Conservation (phyloP, 1,284 basidiomycete species). For the Cutaneotrichosporon mucoides region DNA sequence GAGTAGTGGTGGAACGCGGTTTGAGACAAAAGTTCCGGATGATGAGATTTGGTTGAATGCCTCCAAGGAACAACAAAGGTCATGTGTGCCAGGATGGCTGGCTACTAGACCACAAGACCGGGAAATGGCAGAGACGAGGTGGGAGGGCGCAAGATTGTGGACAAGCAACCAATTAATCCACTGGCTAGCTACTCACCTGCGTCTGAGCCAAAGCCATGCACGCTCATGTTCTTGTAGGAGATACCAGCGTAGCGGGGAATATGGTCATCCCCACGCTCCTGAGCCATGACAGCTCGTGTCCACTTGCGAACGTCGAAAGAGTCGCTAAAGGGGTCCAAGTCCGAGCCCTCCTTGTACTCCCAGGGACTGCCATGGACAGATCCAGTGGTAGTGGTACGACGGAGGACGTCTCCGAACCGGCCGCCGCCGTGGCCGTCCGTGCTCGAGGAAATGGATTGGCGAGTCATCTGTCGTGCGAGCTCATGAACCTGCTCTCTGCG, state of each 20-base stretch:
- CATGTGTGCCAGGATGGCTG: no score
- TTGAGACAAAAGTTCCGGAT: no score
- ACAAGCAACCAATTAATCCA: no score
- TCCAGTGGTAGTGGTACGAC: background rate
- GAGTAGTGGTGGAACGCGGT: no score
- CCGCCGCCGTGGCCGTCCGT: background rate
- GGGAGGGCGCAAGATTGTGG: no score
- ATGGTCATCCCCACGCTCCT: constrained; percentile 34
- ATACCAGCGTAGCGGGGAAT: constrained; percentile 50
- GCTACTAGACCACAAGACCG: no score
- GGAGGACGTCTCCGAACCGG: background rate
- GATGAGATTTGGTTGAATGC: background rate
- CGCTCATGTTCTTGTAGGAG: constrained; percentile 51
- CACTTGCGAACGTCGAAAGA: constrained; percentile 51
- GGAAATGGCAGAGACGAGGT: no score
- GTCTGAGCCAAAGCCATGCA: constrained; percentile 51
- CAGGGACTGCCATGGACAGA: constrained; percentile 20
- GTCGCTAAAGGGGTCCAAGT: constrained; percentile 50
- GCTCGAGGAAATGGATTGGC: constrained; percentile 19
- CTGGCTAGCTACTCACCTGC: constrained; percentile 33
- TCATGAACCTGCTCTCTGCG: constrained; percentile 22
- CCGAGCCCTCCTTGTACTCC: constrained; percentile 38
- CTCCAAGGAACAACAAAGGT: background rate
- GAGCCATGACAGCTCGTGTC: constrained; percentile 43
- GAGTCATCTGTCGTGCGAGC: constrained; percentile 35